phyloP scores from a whole-genome alignment of 2,329 filamentous ascomycete species.

The Magnaporthiopsis rhizophila region DNA sequence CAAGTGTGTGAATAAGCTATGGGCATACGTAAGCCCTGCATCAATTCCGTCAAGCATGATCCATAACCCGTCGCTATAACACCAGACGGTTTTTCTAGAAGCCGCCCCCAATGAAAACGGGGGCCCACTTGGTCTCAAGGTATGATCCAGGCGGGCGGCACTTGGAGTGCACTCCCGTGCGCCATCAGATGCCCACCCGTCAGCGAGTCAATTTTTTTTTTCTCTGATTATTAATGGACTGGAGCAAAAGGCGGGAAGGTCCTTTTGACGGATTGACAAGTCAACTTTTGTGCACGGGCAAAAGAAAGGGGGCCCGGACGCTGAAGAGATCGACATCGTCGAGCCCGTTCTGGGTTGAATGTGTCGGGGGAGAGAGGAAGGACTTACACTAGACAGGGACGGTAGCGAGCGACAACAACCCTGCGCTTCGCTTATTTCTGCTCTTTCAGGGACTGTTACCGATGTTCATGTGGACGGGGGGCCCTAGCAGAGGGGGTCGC shows the following conservation, averaged over 20 bases:
- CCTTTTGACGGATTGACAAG: neutral
- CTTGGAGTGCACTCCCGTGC: neutral
- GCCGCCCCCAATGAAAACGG: too few relatives aligned
- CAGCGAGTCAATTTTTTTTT: neutral
- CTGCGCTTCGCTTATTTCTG: neutral
- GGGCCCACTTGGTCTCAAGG: too few relatives aligned
- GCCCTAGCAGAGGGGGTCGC: neutral
- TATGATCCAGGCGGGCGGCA: neutral
- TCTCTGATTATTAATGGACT: too few relatives aligned
- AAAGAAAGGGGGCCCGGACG: too few relatives aligned
- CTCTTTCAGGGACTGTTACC: constrained; percentile 5
- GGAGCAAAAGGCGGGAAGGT: neutral
- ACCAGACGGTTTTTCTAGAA: neutral
- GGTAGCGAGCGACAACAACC: neutral
- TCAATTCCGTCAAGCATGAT: neutral
- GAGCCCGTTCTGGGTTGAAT: neutral
- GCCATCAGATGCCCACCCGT: neutral
- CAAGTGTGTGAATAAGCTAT: too few relatives aligned
- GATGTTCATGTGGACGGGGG: neutral
- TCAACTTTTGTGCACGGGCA: too few relatives aligned
- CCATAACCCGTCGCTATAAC: neutral
- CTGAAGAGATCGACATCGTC: neutral
- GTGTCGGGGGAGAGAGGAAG: neutral
- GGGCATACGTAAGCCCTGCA: neutral
- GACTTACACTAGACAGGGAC: too few relatives aligned